phyloP scores from a whole-genome alignment of 257 asterid genomes.

The Primulina huaijiensis region DNA sequence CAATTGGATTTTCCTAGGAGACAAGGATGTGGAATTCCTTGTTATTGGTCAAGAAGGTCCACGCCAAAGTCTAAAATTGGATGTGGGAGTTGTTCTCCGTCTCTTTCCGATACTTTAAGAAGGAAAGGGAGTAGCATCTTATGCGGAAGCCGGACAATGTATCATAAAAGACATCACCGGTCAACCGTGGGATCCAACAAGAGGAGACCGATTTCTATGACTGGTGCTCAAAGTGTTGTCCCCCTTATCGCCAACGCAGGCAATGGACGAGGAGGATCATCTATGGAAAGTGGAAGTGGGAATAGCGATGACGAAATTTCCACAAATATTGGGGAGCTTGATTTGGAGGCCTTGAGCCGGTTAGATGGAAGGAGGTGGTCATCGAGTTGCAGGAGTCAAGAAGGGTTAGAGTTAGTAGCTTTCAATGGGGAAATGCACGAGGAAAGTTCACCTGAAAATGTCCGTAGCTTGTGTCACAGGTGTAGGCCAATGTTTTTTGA shows the following conservation, averaged over 20 bases:
- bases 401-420: conserved; percentile 58
- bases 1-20: conserved; percentile 72
- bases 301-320: conserved; percentile 73
- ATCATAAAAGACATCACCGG: conserved; percentile 50
- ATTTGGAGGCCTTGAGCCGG: conserved; percentile 80
- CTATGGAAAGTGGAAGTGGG: conserved; percentile 54
- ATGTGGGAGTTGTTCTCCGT: conserved; percentile 77
- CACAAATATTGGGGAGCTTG: conserved; percentile 70
- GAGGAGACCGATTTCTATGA: conserved; percentile 52
- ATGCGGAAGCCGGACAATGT: conserved; percentile 54
- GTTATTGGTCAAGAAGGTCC: conserved; percentile 92
- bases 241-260: conserved; percentile 64
- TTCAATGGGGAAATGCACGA: conserved; percentile 44
- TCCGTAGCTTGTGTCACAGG: conserved; percentile 74
- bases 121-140: conserved; percentile 74
- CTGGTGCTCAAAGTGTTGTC: conserved; percentile 50
- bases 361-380: conserved; percentile 89
- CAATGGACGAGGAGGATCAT: conserved; percentile 52
- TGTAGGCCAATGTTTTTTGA: conserved; percentile 85
- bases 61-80: conserved; percentile 81
- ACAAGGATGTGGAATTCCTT: conserved; percentile 93
- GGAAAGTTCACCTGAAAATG: conserved; percentile 59
- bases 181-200: conserved; percentile 52
- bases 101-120: conserved; percentile 85
- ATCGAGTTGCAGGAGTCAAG: conserved; percentile 76